Conservation (phyloP, 331 rosid species). For the Acacia concinna region DNA sequence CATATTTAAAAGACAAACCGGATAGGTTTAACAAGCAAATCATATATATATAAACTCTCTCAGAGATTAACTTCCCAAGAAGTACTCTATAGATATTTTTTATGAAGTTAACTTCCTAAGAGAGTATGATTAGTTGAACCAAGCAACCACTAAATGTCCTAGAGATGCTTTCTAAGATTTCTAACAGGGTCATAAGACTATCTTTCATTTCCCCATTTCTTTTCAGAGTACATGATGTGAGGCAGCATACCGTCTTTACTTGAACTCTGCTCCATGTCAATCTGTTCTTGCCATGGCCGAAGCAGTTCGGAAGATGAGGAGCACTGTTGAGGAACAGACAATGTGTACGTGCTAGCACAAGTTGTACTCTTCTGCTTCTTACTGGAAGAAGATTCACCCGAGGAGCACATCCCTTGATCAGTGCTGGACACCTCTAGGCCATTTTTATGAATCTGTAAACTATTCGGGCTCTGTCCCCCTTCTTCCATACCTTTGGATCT, state of each 20-base stretch:
- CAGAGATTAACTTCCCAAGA: neutral
- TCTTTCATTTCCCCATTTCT: constrained; percentile 20
- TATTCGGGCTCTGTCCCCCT: constrained; percentile 33
- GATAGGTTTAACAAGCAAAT: neutral
- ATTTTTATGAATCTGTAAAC: constrained; percentile 23
- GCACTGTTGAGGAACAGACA: constrained; percentile 76
- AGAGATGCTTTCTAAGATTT: neutral
- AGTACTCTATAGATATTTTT: neutral
- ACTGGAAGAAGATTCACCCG: constrained; percentile 77
- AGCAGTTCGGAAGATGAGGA: constrained; percentile 59
- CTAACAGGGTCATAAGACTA: neutral
- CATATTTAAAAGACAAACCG: neutral
- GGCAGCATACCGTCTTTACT: constrained; percentile 56
- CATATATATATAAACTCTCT: neutral
- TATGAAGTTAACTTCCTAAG: neutral
- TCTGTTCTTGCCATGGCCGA: constrained; percentile 50
- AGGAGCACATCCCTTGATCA: constrained; percentile 67
- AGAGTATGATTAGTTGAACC: neutral
- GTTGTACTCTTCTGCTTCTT: constrained; percentile 49
- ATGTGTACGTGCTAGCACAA: constrained; percentile 55
- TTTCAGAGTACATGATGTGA: neutral
- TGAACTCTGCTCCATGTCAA: constrained; percentile 55
- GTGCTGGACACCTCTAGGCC: constrained; percentile 41
- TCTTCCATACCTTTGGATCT: constrained; percentile 50
- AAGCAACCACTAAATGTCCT: neutral